Conservation (phyloP, 2,329 filamentous ascomycete species). For the Hypoxylon sp. region DNA sequence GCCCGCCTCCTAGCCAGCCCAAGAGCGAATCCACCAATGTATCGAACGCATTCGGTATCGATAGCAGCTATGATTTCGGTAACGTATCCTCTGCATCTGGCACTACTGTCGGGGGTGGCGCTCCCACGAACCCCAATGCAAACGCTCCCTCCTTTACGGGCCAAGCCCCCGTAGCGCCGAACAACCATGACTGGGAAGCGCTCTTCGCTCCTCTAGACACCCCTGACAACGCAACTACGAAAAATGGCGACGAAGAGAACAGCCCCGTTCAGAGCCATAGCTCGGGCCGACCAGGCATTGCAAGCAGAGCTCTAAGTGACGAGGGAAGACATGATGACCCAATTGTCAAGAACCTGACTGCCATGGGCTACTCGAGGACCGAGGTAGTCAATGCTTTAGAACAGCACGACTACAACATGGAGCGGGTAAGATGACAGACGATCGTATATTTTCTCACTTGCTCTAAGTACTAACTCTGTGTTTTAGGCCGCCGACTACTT, state of each 20-base stretch:
- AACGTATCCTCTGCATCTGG: conserved; percentile 51
- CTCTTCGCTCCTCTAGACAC: conserved; percentile 85
- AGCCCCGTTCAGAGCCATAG: conserved; percentile 39
- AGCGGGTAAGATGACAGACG: conserved; percentile 71
- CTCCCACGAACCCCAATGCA: conserved; percentile 49
- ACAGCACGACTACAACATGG: conserved; percentile 95
- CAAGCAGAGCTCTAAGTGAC: conserved; percentile 73
- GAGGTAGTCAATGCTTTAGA: conserved; percentile 83
- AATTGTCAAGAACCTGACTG: conserved; percentile 85
- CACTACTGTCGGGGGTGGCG: conserved; percentile 39
- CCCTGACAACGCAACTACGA: conserved; percentile 47
- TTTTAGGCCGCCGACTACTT: conserved; percentile 62
- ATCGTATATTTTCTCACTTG: neutral
- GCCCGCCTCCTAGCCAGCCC: conserved; percentile 61
- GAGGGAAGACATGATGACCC: conserved; percentile 88
- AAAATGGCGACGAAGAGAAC: conserved; percentile 35
- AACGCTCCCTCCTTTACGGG: conserved; percentile 49
- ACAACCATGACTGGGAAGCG: conserved; percentile 88
- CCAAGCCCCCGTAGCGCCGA: conserved; percentile 51
- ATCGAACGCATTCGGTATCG: conserved; percentile 57
- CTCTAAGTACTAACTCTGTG: conserved; percentile 21
- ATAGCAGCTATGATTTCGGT: conserved; percentile 68
- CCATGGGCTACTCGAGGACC: conserved; percentile 83
- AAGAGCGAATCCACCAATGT: conserved; percentile 59
- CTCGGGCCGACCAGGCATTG: conserved; percentile 39